Base-by-base conservation (phyloP, 2,329 filamentous ascomycete genomes). In the Hymenoscyphus occultus region DNA sequence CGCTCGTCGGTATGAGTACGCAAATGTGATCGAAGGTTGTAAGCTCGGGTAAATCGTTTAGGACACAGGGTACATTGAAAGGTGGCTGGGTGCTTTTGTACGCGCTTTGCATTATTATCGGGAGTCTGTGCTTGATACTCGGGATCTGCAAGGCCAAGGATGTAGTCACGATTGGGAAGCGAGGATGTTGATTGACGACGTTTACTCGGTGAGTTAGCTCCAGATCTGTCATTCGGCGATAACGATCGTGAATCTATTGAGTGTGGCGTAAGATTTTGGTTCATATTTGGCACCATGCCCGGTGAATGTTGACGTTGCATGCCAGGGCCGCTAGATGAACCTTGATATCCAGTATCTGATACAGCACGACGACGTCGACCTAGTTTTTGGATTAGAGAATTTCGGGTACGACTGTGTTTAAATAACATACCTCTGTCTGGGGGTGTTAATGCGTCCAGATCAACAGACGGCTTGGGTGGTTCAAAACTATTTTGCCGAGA, bases 1-100 rank as follows among this genome's bases (percentile, higher is more conserved):
- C 95, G 86, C 80, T 99, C 95, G 74, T 99, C 95, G 0, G 95
- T 99, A 75, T 99, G 95, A 0, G 95, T 99, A 58, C 95, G 90
- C 66, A 98, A 79, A 79, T 99, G 95, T 56, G 94, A 98, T 14
- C 95, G 91, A 63, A 99, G 80, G 74, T 99, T 99, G 79, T 99
- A 99, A 0, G 95, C 95, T 64, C 95, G 86, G 0, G 95, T 99
- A 75, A 99, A 99, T 16, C 92, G 88, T 78, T 99, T 99, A 0
- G 95, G 93, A 72, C 95, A 99, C 9, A 98, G 81, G 10, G 80
- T 91, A 77, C 95, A 99, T 75, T 98, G 93, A 79, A 98, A 99
- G 0, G 93, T 99, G 6, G 95, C 95, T 0, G 95, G 95, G 72
- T 99, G 95, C 75, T 99, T 99, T 77, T 99, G 95, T 0, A 92